A percentile compares a stretch with the other conserved stretches of the same genome.
Conservation (phyloP, 495 filamentous ascomycete species). For the Lentithecium fluviatile region DNA sequence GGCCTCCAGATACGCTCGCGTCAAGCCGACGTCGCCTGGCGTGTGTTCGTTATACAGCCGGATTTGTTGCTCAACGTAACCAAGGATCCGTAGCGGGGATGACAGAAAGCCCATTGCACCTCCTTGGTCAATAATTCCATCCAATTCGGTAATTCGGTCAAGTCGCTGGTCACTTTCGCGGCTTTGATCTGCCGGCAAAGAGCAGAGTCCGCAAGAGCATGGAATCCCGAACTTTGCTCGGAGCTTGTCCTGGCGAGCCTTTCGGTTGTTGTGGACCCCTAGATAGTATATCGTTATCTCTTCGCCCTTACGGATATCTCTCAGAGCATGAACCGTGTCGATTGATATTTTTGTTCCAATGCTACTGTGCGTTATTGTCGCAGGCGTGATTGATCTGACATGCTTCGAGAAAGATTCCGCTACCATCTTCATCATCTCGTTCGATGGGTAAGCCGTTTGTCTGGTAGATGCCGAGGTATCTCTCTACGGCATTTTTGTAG, state of each 20-base stretch:
- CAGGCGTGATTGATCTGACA: too few species aligned
- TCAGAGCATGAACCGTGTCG: too few species aligned
- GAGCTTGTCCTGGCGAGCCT: not conserved
- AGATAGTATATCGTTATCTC: constrained; percentile 6
- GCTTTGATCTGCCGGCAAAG: not conserved
- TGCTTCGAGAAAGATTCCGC: too few species aligned
- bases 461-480: too few species aligned
- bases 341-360: too few species aligned
- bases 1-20: constrained; percentile 42
- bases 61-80: not conserved
- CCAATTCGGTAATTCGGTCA: not conserved
- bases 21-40: not conserved
- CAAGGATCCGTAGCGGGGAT: not conserved
- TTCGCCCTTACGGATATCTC: too few species aligned
- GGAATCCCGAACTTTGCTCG: not conserved
- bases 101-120: not conserved
- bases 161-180: not conserved
- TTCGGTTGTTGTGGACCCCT: not conserved
- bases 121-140: not conserved
- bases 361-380: too few species aligned
- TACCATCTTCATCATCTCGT: too few species aligned
- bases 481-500: too few species aligned
- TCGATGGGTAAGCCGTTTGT: too few species aligned
- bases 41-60: not conserved
- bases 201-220: not conserved